Base-by-base conservation (phyloP, 169 alveolate species). In the Amoebophrya sp. region DNA sequence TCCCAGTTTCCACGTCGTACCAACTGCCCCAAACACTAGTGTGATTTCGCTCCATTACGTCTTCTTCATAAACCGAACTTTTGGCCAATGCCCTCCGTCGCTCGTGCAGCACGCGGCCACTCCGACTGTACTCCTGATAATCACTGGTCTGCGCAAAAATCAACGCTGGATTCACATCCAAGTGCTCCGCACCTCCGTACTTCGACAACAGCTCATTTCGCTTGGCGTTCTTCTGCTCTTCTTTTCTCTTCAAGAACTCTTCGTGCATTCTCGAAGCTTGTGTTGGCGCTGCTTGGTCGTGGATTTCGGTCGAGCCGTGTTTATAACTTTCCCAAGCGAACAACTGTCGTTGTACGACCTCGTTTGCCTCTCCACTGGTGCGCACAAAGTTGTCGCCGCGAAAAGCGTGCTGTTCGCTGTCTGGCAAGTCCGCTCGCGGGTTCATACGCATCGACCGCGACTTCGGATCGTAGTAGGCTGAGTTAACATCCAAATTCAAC, bases 401-500 rank as follows among this genome's bases (percentile, higher is more conserved):
- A 94, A 95, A 97, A 89, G 92, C 89, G 40, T 95, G 95, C 90
- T 92, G 89, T 41, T 90, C 94, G 39, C 91, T 95, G 23, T 94
- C 95, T 91, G 95, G 94, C 38, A 95, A 94, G 90, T 91, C 90
- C 78, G 93, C 90, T 91, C 97, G 92, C 34, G 98, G 99, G 92
- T 97, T 97, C 90, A 96, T 99, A 77, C 99, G 95, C 99, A 98
- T 96, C 41, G 93, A 78, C 93, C 95, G n/a, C 39, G 54, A 1
- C 78, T 99, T 99, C 40, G 99, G 99, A 94, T 98, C 99, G 95
- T 98, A 98, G 93, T 92, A 96, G 41, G 99, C 99, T 26, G 99
- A 97, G 93, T 97, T 96, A 40, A 96, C 96, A 94, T 98, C 99
- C 91, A 99, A 92, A 94, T 99, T 98, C 89, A 96, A 95, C 14